Evolutionary conservation across 1,284 basidiomycete genomes (phyloP), one percentile per base, ranked within the genome.

Genomic region (Schizophyllum commune): DNA sequence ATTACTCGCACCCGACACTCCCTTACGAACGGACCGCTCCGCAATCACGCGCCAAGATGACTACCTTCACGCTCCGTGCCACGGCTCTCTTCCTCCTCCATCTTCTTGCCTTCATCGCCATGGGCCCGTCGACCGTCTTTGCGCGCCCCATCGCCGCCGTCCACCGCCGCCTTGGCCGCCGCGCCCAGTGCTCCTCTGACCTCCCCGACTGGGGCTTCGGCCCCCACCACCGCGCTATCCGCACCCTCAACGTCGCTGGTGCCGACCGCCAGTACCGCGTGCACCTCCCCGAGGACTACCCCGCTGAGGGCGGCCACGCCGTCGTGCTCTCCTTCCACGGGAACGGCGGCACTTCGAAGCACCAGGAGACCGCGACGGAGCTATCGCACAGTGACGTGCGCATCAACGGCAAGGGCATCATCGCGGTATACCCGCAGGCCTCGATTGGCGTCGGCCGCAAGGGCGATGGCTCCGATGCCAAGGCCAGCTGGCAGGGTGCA

Each of bases 381-480:
- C 58, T 64, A 17, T 64, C 63, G 6, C 17, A 62, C 15, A 33
- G 58, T 19, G 55, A 54, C 20, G 17, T 58, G 13, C 13, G 34
- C 4, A 53, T 64, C 21, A 53, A 59, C 47, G 58, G 57, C 32
- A 61, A 47, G 51, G 39, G 39, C 20, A 61, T 67, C 58, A 65
- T 67, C 32, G 64, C 62, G 1, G 66, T 67, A 17, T 67, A 66
- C 57, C 66, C 66, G 21, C 22, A 62, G n/a, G 65, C 59, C 11
- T 61, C 61, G 27, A 62, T 61, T 51, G 66, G 66, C 22, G 63
- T 62, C 32, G 66, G 65, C 2, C 66, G 64, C 57, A 60, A 61
- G 32, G 63, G 66, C 6, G 56, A 67, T 53, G 55, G 60, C 39
- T 47, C 39, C 13, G 39, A 47, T 17, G 39, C 39, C 39, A 47